A percentile compares a stretch with the other conserved stretches of the same genome.
phyloP scores from a whole-genome alignment of 177 flowering plant species.

The Vitis hybrid region DNA sequence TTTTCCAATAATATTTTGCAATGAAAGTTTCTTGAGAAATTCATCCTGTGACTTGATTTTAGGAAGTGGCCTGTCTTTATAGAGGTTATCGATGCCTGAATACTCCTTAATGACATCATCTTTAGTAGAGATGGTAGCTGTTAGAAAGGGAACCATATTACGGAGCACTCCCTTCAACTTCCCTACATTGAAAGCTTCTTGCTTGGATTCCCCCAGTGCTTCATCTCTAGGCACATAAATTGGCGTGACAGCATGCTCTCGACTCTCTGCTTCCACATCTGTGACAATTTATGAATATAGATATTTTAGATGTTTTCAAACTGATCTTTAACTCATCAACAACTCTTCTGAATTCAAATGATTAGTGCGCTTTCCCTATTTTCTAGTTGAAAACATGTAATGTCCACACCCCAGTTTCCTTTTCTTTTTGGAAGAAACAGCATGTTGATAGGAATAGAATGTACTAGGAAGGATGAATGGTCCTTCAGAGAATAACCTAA shows the following conservation, averaged over 20 bases:
- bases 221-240: slow-evolving; percentile 24
- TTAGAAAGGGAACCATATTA: slow-evolving; percentile 6
- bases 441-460: no score
- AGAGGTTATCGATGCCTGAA: neutral
- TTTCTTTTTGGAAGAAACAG: no score
- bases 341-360: no score
- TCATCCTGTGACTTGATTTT: neutral
- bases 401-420: no score
- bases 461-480: no score
- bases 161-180: slow-evolving; percentile 13
- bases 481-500: no score
- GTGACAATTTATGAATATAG: neutral
- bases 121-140: neutral
- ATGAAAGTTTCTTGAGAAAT: neutral
- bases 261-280: slow-evolving; percentile 8
- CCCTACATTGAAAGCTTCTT: neutral
- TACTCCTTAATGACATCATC: neutral
- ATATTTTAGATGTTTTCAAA: neutral
- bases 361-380: no score
- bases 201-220: slow-evolving; percentile 11
- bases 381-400: no score
- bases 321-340: neutral
- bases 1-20: neutral
- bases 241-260: neutral
- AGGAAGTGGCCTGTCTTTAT: neutral